phyloP scores from a whole-genome alignment of 352 stramenopile species.

The Saprolegnia parasitica region DNA sequence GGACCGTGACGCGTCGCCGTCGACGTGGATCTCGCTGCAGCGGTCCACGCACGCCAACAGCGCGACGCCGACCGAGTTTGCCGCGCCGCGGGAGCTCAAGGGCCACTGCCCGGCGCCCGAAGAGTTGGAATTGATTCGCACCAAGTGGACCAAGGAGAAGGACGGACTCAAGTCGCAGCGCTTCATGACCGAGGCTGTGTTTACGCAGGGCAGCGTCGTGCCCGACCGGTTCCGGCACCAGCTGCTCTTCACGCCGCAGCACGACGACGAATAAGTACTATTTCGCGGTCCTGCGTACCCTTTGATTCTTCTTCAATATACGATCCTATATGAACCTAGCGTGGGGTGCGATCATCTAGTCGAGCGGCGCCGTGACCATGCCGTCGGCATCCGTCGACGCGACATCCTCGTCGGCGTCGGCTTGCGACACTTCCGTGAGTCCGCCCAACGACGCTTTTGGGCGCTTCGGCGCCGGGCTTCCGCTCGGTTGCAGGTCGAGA shows the following conservation, averaged over 20 bases:
- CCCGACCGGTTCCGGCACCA: slow-evolving; percentile 57
- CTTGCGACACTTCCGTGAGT: not conserved
- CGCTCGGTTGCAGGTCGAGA: slow-evolving; percentile 67
- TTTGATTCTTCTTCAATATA: too few species aligned
- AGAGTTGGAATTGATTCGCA: slow-evolving; percentile 50
- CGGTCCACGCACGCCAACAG: slow-evolving; percentile 56
- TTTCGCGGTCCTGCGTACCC: too few species aligned
- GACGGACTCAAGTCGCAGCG: slow-evolving; percentile 46
- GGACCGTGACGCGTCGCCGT: slow-evolving; percentile 47
- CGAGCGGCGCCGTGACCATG: slow-evolving; percentile 8
- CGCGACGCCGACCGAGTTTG: slow-evolving; percentile 54
- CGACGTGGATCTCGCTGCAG: slow-evolving; percentile 55
- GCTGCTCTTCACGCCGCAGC: slow-evolving; percentile 7
- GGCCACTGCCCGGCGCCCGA: slow-evolving; percentile 39
- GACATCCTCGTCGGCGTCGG: not conserved
- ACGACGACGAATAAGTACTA: too few species aligned
- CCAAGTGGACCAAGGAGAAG: slow-evolving; percentile 60
- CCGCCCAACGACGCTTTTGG: not conserved
- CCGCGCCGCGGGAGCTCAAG: slow-evolving; percentile 56
- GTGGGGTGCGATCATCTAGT: not conserved
- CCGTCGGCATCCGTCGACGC: not conserved
- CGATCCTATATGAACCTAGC: not conserved
- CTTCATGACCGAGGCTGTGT: slow-evolving; percentile 56
- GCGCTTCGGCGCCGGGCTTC: not conserved
- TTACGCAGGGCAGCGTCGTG: slow-evolving; percentile 42